Conservation (phyloP, 176 grass and related monocot species). For the Paspalum notatum region DNA sequence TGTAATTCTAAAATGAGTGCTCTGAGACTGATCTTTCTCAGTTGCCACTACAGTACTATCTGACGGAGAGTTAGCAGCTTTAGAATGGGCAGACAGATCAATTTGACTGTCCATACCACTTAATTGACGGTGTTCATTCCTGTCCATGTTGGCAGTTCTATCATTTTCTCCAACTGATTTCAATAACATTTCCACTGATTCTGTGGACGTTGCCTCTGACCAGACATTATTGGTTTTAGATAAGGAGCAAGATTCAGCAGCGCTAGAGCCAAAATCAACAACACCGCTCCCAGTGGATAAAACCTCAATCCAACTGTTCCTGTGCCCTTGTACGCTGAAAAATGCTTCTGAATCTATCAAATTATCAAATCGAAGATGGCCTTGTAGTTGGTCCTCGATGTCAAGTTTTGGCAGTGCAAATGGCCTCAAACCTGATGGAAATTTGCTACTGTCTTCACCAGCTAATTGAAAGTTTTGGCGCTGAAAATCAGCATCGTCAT, state of each 20-base stretch:
- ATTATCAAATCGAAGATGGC: constrained; percentile 77
- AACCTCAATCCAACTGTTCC: constrained; percentile 86
- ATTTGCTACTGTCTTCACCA: constrained; percentile 68
- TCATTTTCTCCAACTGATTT: constrained; percentile 87
- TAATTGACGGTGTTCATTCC: constrained; percentile 46
- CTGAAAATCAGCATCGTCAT: constrained; percentile 91
- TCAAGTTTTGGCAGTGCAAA: constrained; percentile 88
- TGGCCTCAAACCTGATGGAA: constrained; percentile 66
- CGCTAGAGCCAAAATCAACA: constrained; percentile 68
- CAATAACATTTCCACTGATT: constrained; percentile 85
- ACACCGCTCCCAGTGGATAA: constrained; percentile 70
- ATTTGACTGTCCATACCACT: constrained; percentile 59
- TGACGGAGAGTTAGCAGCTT: constrained; percentile 27
- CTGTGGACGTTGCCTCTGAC: constrained; percentile 90
- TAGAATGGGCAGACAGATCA: constrained; percentile 38
- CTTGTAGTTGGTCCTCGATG: constrained; percentile 83
- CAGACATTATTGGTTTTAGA: constrained; percentile 78
- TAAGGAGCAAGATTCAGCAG: constrained; percentile 62
- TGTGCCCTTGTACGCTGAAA: constrained; percentile 67
- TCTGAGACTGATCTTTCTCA: constrained; percentile 39
- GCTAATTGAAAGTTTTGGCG: constrained; percentile 84
- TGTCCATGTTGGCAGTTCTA: constrained; percentile 52
- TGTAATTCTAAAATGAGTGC: constrained; percentile 21
- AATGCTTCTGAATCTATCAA: constrained; percentile 74
- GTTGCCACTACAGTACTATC: constrained; percentile 20